phyloP scores from a whole-genome alignment of 768 basidiomycete species.

The Erythrobasidium yunnanense region DNA sequence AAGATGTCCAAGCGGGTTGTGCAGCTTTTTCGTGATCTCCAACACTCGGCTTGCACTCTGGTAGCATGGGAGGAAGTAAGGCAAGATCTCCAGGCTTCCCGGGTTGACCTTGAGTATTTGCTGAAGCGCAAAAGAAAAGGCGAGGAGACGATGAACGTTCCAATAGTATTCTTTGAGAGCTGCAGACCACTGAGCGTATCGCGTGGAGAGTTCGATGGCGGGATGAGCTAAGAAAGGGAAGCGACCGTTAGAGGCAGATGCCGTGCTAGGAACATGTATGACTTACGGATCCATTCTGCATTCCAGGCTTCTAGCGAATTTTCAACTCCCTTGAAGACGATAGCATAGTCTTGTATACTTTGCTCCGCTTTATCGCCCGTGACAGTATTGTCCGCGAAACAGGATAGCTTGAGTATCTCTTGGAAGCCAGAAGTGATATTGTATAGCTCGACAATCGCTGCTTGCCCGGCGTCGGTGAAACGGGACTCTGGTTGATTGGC shows the following conservation, averaged over 20 bases:
- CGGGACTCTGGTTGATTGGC: not conserved
- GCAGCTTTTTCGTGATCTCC: not conserved
- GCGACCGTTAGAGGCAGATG: not conserved
- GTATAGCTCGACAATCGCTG: constrained; percentile 17
- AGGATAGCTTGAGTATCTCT: constrained; percentile 10
- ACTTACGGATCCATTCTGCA: constrained; percentile 8
- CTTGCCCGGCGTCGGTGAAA: not conserved
- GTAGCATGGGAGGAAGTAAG: constrained; percentile 22
- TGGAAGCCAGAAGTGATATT: constrained; percentile 13
- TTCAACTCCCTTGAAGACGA: constrained; percentile 3
- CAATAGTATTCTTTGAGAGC: not conserved
- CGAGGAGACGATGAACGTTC: constrained; percentile 12
- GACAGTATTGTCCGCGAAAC: not conserved
- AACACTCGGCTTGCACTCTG: constrained; percentile 8
- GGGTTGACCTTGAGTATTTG: not conserved
- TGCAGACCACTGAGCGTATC: not conserved
- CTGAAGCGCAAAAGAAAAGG: constrained; percentile 13
- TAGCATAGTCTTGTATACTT: not conserved
- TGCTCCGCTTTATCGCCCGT: not conserved
- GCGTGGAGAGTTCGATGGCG: not conserved
- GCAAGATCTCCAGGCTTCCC: constrained; percentile 2
- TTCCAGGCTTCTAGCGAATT: constrained; percentile 13
- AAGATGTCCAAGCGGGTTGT: constrained; percentile 4
- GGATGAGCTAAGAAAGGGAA: not conserved
- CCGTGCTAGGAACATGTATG: not conserved